Conservation (phyloP, 2,329 filamentous ascomycete genomes). For the Gaeumannomyces sp. region DNA sequence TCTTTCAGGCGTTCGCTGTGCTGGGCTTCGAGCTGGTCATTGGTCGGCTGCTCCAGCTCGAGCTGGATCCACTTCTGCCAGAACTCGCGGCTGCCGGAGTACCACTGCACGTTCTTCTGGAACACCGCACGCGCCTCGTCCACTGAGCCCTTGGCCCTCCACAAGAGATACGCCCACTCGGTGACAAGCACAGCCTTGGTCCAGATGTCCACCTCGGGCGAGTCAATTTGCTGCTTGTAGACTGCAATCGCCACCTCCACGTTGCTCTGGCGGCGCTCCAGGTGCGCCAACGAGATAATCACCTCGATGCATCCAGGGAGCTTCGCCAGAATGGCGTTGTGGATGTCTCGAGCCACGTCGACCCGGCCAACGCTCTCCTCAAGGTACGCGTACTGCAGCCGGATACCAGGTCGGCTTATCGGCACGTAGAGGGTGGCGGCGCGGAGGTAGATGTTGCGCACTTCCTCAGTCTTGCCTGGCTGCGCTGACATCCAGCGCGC, state of each 20-base stretch:
- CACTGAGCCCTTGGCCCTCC: slow-evolving; percentile 76
- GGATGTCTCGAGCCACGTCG: slow-evolving; percentile 77
- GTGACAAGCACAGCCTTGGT: slow-evolving; percentile 83
- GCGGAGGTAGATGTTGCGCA: slow-evolving; percentile 84
- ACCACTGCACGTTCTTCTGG: slow-evolving; percentile 74
- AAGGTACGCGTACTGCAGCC: slow-evolving; percentile 89
- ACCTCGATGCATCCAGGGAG: slow-evolving; percentile 81
- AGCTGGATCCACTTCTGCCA: slow-evolving; percentile 88
- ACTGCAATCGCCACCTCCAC: slow-evolving; percentile 79
- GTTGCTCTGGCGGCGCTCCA: slow-evolving; percentile 76
- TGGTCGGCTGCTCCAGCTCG: slow-evolving; percentile 77
- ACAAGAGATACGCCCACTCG: slow-evolving; percentile 80
- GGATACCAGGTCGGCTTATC: slow-evolving; percentile 74
- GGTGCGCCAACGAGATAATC: slow-evolving; percentile 79
- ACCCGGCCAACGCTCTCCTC: slow-evolving; percentile 78
- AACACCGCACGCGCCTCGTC: slow-evolving; percentile 82
- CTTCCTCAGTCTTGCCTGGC: slow-evolving; percentile 76
- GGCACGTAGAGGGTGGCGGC: slow-evolving; percentile 82
- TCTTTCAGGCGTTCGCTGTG: slow-evolving; percentile 72
- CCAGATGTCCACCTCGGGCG: slow-evolving; percentile 63
- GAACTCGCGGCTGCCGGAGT: slow-evolving; percentile 78
- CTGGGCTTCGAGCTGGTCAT: slow-evolving; percentile 53
- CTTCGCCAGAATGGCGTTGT: slow-evolving; percentile 68
- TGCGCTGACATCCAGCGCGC: slow-evolving; percentile 87
- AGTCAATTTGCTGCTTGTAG: slow-evolving; percentile 75